These are phyloP conservation scores for Psilocybe tampanensis DNA, from an alignment of 768 basidiomycete genomes.

Conservation along the genomic window DNA sequence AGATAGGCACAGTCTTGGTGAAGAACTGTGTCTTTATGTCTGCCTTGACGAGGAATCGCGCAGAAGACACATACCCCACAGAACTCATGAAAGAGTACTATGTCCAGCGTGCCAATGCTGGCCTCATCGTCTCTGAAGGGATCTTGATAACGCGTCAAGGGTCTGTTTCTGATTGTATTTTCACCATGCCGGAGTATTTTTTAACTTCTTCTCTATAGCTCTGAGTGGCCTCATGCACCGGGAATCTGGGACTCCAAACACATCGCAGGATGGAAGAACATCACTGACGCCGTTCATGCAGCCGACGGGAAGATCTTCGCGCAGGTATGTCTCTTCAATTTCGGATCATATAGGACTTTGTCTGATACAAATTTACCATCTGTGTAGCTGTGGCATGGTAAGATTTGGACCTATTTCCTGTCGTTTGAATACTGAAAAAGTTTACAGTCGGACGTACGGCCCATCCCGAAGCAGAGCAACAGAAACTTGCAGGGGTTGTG, in stretches of 20 bases:
- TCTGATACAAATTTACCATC: background rate
- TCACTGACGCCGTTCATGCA: slow-evolving; percentile 48
- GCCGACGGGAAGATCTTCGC: slow-evolving; percentile 45
- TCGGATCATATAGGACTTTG: background rate
- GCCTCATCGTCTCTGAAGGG: slow-evolving; percentile 43
- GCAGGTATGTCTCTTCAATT: slow-evolving; percentile 32
- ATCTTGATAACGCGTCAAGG: slow-evolving; percentile 43
- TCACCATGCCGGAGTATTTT: background rate
- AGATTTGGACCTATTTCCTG: too few relatives aligned
- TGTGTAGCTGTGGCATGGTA: slow-evolving; percentile 39
- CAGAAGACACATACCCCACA: slow-evolving; percentile 38
- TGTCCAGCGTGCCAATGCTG: slow-evolving; percentile 40
- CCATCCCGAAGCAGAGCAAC: slow-evolving; percentile 41
- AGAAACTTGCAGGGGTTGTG: slow-evolving; percentile 36
- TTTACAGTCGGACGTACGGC: slow-evolving; percentile 35
- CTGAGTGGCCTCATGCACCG: slow-evolving; percentile 46
- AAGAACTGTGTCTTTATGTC: slow-evolving; percentile 43
- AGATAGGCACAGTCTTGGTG: slow-evolving; percentile 36
- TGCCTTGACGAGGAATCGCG: slow-evolving; percentile 44
- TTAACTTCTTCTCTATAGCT: slow-evolving; percentile 25
- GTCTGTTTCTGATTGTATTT: slow-evolving; percentile 21
- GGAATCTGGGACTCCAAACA: slow-evolving; percentile 50
- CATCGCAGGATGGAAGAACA: slow-evolving; percentile 44
- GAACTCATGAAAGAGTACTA: slow-evolving; percentile 43
- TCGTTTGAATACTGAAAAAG: background rate